Evolutionary conservation across 2,329 filamentous ascomycete species (phyloP).

Genomic region (Claviceps fusiformis): DNA sequence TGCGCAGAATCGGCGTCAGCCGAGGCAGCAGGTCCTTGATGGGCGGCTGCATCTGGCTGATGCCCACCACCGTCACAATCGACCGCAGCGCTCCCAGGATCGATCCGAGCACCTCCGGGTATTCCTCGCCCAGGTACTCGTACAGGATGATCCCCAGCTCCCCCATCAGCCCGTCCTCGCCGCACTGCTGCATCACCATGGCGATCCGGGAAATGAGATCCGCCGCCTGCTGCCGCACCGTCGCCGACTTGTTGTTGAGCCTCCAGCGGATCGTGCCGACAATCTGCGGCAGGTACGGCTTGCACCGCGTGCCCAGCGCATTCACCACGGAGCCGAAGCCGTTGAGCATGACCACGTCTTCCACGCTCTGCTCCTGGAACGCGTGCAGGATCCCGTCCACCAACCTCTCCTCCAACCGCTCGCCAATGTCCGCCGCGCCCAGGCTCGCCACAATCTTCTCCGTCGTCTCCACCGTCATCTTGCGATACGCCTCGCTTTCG

Average conservation of each 20-base stretch:
- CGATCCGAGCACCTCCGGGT: slow-evolving; percentile 91
- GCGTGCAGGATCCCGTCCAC: slow-evolving; percentile 92
- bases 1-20: slow-evolving; percentile 92
- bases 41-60: slow-evolving; percentile 94
- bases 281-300: slow-evolving; percentile 92
- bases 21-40: slow-evolving; percentile 93
- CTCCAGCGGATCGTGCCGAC: slow-evolving; percentile 93
- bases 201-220: slow-evolving; percentile 94
- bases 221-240: slow-evolving; percentile 90
- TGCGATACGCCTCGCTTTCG: slow-evolving; percentile 92
- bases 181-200: slow-evolving; percentile 98
- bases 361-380: slow-evolving; percentile 95
- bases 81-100: slow-evolving; percentile 90
- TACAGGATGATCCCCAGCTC: slow-evolving; percentile 91
- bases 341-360: slow-evolving; percentile 92
- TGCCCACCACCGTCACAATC: slow-evolving; percentile 95
- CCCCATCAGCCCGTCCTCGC: slow-evolving; percentile 88
- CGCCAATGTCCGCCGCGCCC: slow-evolving; percentile 85
- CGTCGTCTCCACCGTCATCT: slow-evolving; percentile 97
- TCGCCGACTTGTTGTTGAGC: slow-evolving; percentile 94
- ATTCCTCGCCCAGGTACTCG: slow-evolving; percentile 96
- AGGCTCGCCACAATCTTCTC: slow-evolving; percentile 92
- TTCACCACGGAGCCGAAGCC: slow-evolving; percentile 97
- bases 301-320: slow-evolving; percentile 82
- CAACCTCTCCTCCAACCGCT: slow-evolving; percentile 81